Evolutionary conservation across 2,329 filamentous ascomycete species (phyloP).

Genomic region (Ascochyta pisi): DNA sequence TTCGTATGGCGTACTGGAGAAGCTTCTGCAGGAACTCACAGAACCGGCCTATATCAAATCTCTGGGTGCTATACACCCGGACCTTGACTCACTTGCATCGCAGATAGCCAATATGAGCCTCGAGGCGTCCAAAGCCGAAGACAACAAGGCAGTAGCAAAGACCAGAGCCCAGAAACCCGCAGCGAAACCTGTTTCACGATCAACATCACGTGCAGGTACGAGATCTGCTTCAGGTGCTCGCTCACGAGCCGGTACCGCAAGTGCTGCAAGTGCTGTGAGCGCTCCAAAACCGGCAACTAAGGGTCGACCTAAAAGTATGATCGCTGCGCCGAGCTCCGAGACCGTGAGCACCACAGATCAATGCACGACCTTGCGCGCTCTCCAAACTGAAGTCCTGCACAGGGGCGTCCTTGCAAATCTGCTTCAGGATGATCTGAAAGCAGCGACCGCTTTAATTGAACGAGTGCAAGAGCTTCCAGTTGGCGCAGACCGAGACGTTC

Average conservation of each 20-base stretch:
- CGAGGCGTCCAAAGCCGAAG: constrained; percentile 19
- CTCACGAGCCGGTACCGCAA: constrained; percentile 22
- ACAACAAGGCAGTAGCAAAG: constrained; percentile 16
- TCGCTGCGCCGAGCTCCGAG: constrained; percentile 12
- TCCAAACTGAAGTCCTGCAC: constrained; percentile 59
- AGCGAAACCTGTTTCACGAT: constrained; percentile 20
- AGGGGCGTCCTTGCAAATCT: constrained; percentile 57
- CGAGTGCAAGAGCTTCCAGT: constrained; percentile 33
- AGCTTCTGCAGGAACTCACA: constrained; percentile 53
- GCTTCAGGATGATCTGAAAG: constrained; percentile 39
- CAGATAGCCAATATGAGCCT: constrained; percentile 54
- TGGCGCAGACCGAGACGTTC: constrained; percentile 52
- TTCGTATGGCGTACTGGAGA: constrained; percentile 58
- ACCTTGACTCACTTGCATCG: constrained; percentile 49
- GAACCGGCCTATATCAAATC: constrained; percentile 41
- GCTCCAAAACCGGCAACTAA: constrained; percentile 17
- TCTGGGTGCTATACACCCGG: constrained; percentile 32
- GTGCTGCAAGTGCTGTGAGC: constrained; percentile 22
- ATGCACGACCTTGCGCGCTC: constrained; percentile 48
- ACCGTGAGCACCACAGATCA: constrained; percentile 36
- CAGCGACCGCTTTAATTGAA: constrained; percentile 37
- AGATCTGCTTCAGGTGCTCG: constrained; percentile 24
- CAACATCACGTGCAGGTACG: constrained; percentile 14
- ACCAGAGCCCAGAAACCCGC: constrained; percentile 35
- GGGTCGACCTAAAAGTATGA: constrained; percentile 18